Evolutionary conservation across 345 rosid species (phyloP), one percentile per base, ranked within the genome.

Genomic region (Hibiscus trionum): DNA sequence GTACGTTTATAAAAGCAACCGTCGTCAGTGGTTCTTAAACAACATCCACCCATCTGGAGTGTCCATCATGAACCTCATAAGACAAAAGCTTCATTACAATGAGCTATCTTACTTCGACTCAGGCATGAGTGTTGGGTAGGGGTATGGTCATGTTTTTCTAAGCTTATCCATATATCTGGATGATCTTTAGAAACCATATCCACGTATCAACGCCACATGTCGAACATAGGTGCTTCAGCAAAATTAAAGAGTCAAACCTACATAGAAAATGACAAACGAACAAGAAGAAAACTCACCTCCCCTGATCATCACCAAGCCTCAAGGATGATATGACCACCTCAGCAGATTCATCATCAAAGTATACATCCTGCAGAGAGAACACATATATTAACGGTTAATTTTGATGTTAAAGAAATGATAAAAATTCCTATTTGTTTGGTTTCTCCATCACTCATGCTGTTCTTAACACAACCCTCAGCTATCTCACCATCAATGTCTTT

Each of bases 291-390:
- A 73, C 88, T 75, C 72, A 90, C 99, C 97, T 93, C 62, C 91
- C 93, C 81, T 90, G 99, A 75, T 93, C 94, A 84, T 89, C 98
- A 71, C 99, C 96, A 27, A 95, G 96, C 83, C 98, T 81, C 81
- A 95, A 73, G 61, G 99, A 93, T 73, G 99, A 93, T 80, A 95
- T 87, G 63, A 95, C 97, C 46, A 89, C 94, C 77, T 91, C 97
- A 37, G 97, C 90, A 71, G 24, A 98, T 90, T 79, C 90, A 85
- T 21, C 24, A 21, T 21, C 24, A 21, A 21, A 21, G 24, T 90
- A 90, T 19, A 91, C 88, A 86, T 92, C 96, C 98, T 96, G 91
- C 75, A 21, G 24, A 21, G 24, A 21, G 24, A 21, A 21, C 24
- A 21, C 31, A 10, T 42, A 33, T 11, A 46, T 75, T 21, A 53